Conservation (phyloP, 2,329 filamentous ascomycete genomes). For the Ramichloridium luteum region DNA sequence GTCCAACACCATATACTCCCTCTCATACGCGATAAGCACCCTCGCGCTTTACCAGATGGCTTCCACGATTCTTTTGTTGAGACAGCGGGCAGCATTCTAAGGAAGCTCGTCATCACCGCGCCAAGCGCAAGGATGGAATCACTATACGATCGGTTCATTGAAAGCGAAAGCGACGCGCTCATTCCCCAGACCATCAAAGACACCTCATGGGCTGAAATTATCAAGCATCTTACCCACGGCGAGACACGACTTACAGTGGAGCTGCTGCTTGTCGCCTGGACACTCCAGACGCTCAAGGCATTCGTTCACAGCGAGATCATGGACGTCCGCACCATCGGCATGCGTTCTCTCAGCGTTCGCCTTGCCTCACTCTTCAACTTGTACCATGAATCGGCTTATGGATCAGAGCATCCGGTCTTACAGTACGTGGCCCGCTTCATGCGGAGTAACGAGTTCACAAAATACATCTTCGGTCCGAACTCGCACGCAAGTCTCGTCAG, state of each 20-base stretch:
- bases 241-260: conserved; percentile 24
- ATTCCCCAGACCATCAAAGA: conserved; percentile 6
- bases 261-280: conserved; percentile 53
- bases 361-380: conserved; percentile 55
- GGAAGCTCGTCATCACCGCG: conserved; percentile 5
- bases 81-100: conserved; percentile 2
- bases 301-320: conserved; percentile 77
- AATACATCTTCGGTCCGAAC: conserved; percentile 79
- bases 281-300: conserved; percentile 54
- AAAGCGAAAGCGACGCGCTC: conserved; percentile 14
- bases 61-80: conserved; percentile 15
- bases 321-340: conserved; percentile 73
- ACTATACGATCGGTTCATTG: conserved; percentile 15
- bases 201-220: not conserved
- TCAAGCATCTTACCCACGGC: conserved; percentile 10
- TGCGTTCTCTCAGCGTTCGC: conserved; percentile 59
- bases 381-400: conserved; percentile 9
- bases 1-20: conserved; percentile 16
- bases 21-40: conserved; percentile 19
- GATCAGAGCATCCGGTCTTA: conserved; percentile 42
- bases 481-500: conserved; percentile 84
- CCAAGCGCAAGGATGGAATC: conserved; percentile 3
- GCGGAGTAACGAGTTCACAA: conserved; percentile 56
- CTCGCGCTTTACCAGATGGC: conserved; percentile 16
- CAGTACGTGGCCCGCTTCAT: conserved; percentile 59